phyloP scores from a whole-genome alignment of 495 filamentous ascomycete species.

The Margaritispora aquatica region DNA sequence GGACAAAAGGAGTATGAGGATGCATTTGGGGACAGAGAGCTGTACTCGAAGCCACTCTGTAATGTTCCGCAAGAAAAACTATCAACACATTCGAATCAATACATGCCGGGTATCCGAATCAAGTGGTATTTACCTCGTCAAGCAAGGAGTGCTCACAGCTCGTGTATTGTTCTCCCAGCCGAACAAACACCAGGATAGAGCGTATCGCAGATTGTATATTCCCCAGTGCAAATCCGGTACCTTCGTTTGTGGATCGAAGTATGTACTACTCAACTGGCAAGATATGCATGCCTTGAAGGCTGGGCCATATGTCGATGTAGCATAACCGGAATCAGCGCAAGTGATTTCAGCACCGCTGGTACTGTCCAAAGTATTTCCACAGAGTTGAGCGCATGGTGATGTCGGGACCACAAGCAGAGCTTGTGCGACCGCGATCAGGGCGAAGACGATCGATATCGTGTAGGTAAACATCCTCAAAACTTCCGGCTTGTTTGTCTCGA shows the following conservation, averaged over 20 bases:
- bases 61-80: constrained; percentile 19
- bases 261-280: constrained; percentile 53
- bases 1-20: constrained; percentile 19
- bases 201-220: constrained; percentile 44
- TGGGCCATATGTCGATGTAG: constrained; percentile 25
- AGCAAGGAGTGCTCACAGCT: constrained; percentile 15
- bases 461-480: background rate
- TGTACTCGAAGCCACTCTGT: constrained; percentile 16
- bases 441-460: background rate
- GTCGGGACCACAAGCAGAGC: background rate
- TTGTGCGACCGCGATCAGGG: constrained; percentile 8
- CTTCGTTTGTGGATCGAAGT: constrained; percentile 35
- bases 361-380: constrained; percentile 19
- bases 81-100: background rate
- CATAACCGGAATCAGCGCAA: constrained; percentile 46
- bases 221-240: constrained; percentile 55
- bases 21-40: constrained; percentile 10
- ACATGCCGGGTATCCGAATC: background rate
- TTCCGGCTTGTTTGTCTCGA: background rate
- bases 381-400: constrained; percentile 19
- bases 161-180: constrained; percentile 24
- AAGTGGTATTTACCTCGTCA: constrained; percentile 7
- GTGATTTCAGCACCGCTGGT: constrained; percentile 42
- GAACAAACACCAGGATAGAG: constrained; percentile 35
- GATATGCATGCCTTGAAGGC: constrained; percentile 50